Evolutionary conservation across 257 asterid genomes (phyloP), one percentile per base, ranked within the genome.

Genomic region (Ilex aquifolium): DNA sequence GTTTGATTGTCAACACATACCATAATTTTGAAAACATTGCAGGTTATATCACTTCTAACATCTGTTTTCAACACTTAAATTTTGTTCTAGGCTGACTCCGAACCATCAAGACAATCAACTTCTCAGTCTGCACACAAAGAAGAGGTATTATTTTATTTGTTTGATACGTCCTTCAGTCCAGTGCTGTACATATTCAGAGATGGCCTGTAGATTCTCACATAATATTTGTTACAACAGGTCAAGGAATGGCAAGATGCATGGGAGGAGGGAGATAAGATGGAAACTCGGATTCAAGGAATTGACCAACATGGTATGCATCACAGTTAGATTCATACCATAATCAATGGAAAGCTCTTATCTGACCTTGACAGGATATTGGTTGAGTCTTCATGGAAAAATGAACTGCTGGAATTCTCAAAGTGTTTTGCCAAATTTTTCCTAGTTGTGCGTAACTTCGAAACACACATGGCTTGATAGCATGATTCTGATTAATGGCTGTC

Each of bases 61-160:
- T 46, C 10, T 46, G 14, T 14, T 3, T 14, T 3, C n/a, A 46
- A 14, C 52, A 10, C 3, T 2, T 46, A 46, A 21, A 14, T 65
- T 10, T 56, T 17, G 53, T 60, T 68, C 63, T 85, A 88, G 95
- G 79, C 72, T n/a, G 91, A 77, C 31, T 69, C 64, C 56, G 85
- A 85, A 53, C 54, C 76, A 52, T 76, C 82, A 7, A 74, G 86
- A 16, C 88, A 77, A 58, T 63, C 65, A 66, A 57, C 77, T 2
- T 72, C 73, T 67, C 77, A 55, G 56, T 68, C 83, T 51, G 69
- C 69, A 32, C 74, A 77, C 36, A 79, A 63, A 64, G 69, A 62
- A 56, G 78, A 72, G 95, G 91, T 85, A 67, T 36, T 63, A 49
- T 53, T 32, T n/a, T 39, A 10, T 8, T 0, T 52, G 46, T 16